Conservation (phyloP, 345 rosid genomes). For the Hibiscus mutabilis region DNA sequence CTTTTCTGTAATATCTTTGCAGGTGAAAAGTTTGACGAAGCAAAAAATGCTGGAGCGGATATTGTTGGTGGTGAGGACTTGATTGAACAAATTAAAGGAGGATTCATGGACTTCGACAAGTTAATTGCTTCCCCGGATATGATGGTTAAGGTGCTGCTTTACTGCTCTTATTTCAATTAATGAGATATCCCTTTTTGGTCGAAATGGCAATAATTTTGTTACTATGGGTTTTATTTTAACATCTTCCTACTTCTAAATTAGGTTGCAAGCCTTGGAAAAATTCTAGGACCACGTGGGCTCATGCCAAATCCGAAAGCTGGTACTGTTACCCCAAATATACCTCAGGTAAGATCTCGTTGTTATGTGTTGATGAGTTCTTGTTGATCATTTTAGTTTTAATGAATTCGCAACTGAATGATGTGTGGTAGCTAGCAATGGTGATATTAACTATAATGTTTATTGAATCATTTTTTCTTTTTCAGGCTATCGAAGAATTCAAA, state of each 20-base stretch:
- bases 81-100: slow-evolving; percentile 85
- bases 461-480: slow-evolving; percentile 16
- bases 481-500: slow-evolving; percentile 97
- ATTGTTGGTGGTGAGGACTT: slow-evolving; percentile 94
- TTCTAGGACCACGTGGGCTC: slow-evolving; percentile 97
- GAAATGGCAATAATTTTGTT: background rate
- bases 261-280: slow-evolving; percentile 96
- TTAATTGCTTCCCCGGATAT: slow-evolving; percentile 97
- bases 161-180: slow-evolving; percentile 12
- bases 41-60: slow-evolving; percentile 97
- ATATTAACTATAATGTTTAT: background rate
- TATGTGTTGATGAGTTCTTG: background rate
- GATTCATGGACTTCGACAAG: slow-evolving; percentile 96
- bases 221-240: background rate
- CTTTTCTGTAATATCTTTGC: slow-evolving; percentile 15
- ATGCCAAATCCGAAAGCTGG: slow-evolving; percentile 99
- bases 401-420: background rate
- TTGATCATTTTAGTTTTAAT: background rate
- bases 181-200: background rate
- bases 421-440: background rate
- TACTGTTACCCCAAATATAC: slow-evolving; percentile 77
- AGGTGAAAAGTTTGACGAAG: slow-evolving; percentile 98
- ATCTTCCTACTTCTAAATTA: slow-evolving; percentile 24
- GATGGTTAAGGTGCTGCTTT: slow-evolving; percentile 89
- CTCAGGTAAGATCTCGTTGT: slow-evolving; percentile 47